Conservation (phyloP, 2,329 filamentous ascomycete species). For the Aspergillus bombycis region DNA sequence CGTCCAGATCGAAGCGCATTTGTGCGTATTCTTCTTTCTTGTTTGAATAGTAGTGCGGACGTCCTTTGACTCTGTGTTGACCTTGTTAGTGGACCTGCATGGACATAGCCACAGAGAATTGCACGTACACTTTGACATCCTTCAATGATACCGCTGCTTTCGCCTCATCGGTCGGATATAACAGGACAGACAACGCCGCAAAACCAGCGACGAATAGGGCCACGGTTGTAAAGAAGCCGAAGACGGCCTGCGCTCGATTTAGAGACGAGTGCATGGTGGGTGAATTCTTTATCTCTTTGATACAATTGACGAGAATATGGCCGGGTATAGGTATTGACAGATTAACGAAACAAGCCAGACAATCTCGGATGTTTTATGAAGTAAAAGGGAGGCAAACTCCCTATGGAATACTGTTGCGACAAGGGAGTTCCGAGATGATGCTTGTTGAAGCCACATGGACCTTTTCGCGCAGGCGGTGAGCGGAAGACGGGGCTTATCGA, state of each 20-base stretch:
- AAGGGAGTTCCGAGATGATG: background rate
- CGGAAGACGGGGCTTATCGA: constrained; percentile 22
- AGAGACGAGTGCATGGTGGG: constrained; percentile 81
- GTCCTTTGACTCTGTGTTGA: constrained; percentile 71
- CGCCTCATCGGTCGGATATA: constrained; percentile 55
- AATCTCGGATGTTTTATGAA: background rate
- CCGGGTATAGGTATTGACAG: constrained; percentile 35
- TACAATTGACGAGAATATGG: background rate
- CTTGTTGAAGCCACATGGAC: constrained; percentile 34
- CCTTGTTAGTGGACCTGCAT: constrained; percentile 5
- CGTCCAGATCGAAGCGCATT: constrained; percentile 89
- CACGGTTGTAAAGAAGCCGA: constrained; percentile 97
- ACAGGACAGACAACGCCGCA: constrained; percentile 78
- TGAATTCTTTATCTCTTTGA: background rate
- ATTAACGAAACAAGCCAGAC: background rate
- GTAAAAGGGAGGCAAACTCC: background rate
- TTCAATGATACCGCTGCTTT: constrained; percentile 55
- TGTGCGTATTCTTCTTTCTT: constrained; percentile 96
- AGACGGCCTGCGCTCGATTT: constrained; percentile 85
- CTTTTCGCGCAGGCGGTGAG: constrained; percentile 30
- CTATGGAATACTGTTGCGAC: background rate
- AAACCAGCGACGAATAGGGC: constrained; percentile 77
- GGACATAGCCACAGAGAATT: background rate
- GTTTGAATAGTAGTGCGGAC: constrained; percentile 91
- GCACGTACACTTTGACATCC: constrained; percentile 80